Evolutionary conservation across 2,329 filamentous ascomycete species (phyloP).

Genomic region (Magnaporthales sp.): DNA sequence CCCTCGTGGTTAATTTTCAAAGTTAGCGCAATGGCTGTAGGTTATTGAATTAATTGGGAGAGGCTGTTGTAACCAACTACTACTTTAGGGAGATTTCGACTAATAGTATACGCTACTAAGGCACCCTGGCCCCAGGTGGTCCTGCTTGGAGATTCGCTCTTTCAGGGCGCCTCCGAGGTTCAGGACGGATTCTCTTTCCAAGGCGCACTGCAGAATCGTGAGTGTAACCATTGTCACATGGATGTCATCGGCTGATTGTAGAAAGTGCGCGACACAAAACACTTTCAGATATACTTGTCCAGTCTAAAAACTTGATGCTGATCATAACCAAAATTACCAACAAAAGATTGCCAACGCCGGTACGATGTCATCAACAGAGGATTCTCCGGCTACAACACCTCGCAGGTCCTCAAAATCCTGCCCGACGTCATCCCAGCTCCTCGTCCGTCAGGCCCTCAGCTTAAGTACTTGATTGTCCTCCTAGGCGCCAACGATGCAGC

Average conservation of each 20-base stretch:
- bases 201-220: conserved; percentile 57
- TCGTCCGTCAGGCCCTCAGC: conserved; percentile 28
- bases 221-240: conserved; percentile 27
- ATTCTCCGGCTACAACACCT: conserved; percentile 77
- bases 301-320: background rate
- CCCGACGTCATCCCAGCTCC: conserved; percentile 63
- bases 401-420: conserved; percentile 61
- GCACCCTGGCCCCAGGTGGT: conserved; percentile 63
- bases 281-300: background rate
- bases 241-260: background rate
- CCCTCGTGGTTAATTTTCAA: background rate
- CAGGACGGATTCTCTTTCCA: conserved; percentile 64
- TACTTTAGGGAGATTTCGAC: too few relatives aligned
- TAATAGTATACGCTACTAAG: conserved; percentile 19
- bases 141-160: conserved; percentile 85
- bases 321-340: conserved; percentile 9
- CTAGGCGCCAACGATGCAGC: conserved; percentile 89
- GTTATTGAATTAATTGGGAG: background rate
- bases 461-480: conserved; percentile 53
- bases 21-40: background rate
- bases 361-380: conserved; percentile 86
- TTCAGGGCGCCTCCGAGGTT: conserved; percentile 57
- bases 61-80: too few relatives aligned
- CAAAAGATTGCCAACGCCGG: conserved; percentile 61
- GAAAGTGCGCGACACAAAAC: background rate